Evolutionary conservation across 2,329 filamentous ascomycete species (phyloP).

Genomic region (Aspergillus pseudonomiae): DNA sequence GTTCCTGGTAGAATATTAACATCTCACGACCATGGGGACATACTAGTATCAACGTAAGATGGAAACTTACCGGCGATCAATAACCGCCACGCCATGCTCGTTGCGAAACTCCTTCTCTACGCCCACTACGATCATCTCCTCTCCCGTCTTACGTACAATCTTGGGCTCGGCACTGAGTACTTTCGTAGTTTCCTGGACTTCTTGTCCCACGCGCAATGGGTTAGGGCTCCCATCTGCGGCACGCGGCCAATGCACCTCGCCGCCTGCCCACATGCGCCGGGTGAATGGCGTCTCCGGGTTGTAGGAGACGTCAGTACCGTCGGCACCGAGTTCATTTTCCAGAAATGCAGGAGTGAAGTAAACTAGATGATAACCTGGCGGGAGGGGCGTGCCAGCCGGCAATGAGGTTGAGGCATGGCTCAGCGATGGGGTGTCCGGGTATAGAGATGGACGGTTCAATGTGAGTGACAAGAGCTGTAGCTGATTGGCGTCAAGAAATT

Average conservation of each 20-base stretch:
- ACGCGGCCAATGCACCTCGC: constrained; percentile 57
- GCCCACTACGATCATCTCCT: constrained; percentile 67
- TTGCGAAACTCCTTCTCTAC: constrained; percentile 64
- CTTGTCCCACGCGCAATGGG: constrained; percentile 57
- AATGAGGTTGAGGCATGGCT: constrained; percentile 42
- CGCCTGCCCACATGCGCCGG: constrained; percentile 69
- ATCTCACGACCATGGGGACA: background rate
- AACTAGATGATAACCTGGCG: constrained; percentile 63
- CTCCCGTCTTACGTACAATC: constrained; percentile 55
- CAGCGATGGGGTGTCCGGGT: constrained; percentile 42
- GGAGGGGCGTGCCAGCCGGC: constrained; percentile 52
- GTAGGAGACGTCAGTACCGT: constrained; percentile 64
- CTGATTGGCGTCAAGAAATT: constrained; percentile 65
- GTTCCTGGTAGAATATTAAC: constrained; percentile 31
- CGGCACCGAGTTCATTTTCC: constrained; percentile 58
- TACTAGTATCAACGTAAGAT: background rate
- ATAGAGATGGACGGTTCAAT: constrained; percentile 54
- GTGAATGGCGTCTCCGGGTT: constrained; percentile 64
- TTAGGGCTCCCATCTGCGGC: constrained; percentile 34
- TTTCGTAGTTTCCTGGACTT: constrained; percentile 59
- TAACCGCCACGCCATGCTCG: constrained; percentile 53
- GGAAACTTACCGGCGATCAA: constrained; percentile 55
- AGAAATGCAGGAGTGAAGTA: constrained; percentile 64
- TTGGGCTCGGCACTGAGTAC: constrained; percentile 60
- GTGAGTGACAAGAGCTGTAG: constrained; percentile 64